A percentile compares a stretch with the other conserved stretches of the same genome.
phyloP scores from a whole-genome alignment of 306 rosid species.

The Vigna nakashimae region DNA sequence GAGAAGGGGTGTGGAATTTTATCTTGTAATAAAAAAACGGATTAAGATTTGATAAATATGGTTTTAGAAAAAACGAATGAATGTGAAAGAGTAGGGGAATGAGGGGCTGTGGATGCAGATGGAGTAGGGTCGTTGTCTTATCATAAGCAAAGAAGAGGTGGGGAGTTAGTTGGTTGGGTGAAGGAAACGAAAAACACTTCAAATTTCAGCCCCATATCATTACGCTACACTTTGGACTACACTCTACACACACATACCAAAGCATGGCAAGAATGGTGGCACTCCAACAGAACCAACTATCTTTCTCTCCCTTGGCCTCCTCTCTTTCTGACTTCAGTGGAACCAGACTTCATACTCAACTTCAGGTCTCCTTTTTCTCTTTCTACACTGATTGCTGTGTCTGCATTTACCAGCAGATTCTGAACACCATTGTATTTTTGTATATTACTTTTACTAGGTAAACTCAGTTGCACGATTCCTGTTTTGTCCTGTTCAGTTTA shows the following conservation, averaged over 20 bases:
- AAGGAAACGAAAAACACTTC: conserved; percentile 25
- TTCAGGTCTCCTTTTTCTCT: conserved; percentile 62
- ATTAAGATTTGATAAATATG: background rate
- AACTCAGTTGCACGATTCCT: background rate
- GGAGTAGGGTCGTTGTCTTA: conserved; percentile 68
- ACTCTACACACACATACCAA: background rate
- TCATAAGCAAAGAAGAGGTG: conserved; percentile 56
- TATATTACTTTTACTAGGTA: background rate
- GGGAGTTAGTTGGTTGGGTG: background rate
- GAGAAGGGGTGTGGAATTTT: background rate
- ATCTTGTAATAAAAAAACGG: conserved; percentile 1
- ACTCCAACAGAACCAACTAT: conserved; percentile 66
- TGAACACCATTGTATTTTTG: background rate
- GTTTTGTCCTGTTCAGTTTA: background rate
- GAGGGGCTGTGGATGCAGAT: conserved; percentile 62
- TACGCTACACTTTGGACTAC: background rate
- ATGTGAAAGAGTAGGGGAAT: conserved; percentile 39
- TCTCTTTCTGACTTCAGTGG: conserved; percentile 87
- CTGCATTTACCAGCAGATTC: background rate
- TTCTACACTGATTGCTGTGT: background rate
- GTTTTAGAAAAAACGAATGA: background rate
- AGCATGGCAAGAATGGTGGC: conserved; percentile 77
- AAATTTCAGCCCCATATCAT: conserved; percentile 40
- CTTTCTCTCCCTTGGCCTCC: conserved; percentile 84
- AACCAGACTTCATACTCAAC: conserved; percentile 68